Percentiles rank a stretch among this genome's conserved stretches.
Conservation (phyloP, 2,329 filamentous ascomycete species). For the Ophiocordyceps camponoti-floridani region DNA sequence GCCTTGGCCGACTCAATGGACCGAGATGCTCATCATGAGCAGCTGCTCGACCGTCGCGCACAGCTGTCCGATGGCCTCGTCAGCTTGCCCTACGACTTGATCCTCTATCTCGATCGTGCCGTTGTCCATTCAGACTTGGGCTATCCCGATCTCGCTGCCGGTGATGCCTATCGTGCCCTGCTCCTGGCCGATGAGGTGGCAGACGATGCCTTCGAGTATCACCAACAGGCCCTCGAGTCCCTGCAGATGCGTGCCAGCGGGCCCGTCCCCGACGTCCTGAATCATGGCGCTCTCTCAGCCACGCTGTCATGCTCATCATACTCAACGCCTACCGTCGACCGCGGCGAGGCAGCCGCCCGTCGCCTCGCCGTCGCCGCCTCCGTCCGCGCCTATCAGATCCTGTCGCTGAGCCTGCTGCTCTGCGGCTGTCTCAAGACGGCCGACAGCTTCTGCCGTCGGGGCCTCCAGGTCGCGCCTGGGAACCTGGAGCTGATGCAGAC, state of each 20-base stretch:
- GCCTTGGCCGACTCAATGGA: conserved; percentile 7
- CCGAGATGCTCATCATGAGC: conserved; percentile 18
- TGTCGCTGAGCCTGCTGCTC: conserved; percentile 39
- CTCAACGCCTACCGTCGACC: conserved; percentile 12
- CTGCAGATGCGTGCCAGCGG: conserved; percentile 18
- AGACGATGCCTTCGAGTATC: conserved; percentile 69
- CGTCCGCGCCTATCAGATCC: conserved; percentile 39
- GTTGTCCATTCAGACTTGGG: conserved; percentile 53
- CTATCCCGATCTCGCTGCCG: conserved; percentile 78
- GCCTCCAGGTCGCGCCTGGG: conserved; percentile 32
- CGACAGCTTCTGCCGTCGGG: conserved; percentile 44
- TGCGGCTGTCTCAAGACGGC: conserved; percentile 54
- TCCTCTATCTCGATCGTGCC: conserved; percentile 53
- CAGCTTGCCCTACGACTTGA: conserved; percentile 38
- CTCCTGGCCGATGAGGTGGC: conserved; percentile 65
- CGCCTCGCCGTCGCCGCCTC: conserved; percentile 30
- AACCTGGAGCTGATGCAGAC: conserved; percentile 38
- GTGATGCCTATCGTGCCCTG: conserved; percentile 82
- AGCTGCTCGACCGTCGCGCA: conserved; percentile 34
- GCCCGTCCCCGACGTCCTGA: conserved; percentile 25
- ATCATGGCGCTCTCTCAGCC: conserved; percentile 21
- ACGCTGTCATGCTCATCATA: too few relatives aligned
- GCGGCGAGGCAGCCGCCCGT: conserved; percentile 13
- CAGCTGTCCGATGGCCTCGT: conserved; percentile 36
- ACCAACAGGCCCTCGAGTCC: conserved; percentile 44